These are phyloP conservation scores for Aspergillus japonicus DNA, from an alignment of 2,329 filamentous ascomycete species.

Conservation along the genomic window DNA sequence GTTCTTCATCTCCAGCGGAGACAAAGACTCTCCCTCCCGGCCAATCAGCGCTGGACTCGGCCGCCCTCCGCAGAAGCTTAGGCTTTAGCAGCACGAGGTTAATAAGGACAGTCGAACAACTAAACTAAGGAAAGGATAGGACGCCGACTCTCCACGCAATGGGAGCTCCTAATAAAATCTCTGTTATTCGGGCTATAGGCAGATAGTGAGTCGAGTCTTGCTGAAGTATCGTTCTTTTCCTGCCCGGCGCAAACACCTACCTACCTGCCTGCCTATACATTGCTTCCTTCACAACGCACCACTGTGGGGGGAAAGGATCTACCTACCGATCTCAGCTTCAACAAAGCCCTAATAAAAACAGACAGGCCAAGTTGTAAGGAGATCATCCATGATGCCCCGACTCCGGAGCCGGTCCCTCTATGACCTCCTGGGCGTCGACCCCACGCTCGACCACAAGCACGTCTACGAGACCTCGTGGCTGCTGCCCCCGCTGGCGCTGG, in stretches of 20 bases:
- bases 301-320: neutral
- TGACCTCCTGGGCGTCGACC: conserved; percentile 36
- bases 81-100: conserved; percentile 6
- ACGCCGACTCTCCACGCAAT: neutral
- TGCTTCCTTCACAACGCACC: neutral
- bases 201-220: too few species aligned
- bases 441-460: conserved; percentile 49
- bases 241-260: too few species aligned
- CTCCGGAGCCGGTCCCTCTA: conserved; percentile 11
- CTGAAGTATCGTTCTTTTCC: too few species aligned
- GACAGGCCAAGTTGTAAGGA: neutral
- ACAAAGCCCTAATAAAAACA: neutral
- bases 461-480: conserved; percentile 81
- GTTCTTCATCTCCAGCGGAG: conserved; percentile 1
- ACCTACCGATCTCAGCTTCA: neutral
- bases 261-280: too few species aligned
- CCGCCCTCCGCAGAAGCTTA: conserved; percentile 8
- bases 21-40: neutral
- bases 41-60: conserved; percentile 2
- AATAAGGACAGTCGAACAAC: neutral
- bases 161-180: neutral
- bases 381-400: conserved; percentile 17
- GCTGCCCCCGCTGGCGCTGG: conserved; percentile 64
- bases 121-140: neutral
- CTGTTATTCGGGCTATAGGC: neutral